These are phyloP conservation scores for Stylonectria norvegica DNA, from an alignment of 2,329 filamentous ascomycete species.

Conservation along the genomic window DNA sequence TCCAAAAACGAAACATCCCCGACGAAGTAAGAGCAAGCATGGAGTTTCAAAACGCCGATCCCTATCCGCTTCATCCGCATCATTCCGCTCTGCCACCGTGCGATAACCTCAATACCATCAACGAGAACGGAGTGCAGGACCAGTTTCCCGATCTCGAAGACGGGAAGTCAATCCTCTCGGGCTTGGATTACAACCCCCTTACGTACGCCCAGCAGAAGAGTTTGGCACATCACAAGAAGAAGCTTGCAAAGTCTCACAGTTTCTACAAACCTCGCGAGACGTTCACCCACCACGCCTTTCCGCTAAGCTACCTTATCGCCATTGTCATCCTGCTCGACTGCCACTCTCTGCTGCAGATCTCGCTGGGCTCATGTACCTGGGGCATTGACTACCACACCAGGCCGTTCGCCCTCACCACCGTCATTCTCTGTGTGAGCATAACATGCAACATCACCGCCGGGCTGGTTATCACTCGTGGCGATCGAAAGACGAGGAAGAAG, in stretches of 20 bases:
- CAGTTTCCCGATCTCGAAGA: constrained; percentile 38
- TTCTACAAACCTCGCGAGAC: constrained; percentile 91
- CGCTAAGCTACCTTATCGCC: constrained; percentile 67
- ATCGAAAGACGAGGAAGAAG: constrained; percentile 77
- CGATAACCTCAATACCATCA: constrained; percentile 8
- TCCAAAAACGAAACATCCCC: constrained; percentile 21
- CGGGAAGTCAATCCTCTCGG: constrained; percentile 34
- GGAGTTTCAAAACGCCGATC: constrained; percentile 2
- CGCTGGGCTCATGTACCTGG: constrained; percentile 76
- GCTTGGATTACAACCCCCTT: constrained; percentile 59
- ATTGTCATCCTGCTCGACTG: constrained; percentile 77
- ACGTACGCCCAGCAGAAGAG: constrained; percentile 62
- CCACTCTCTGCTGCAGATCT: constrained; percentile 76
- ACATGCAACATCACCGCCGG: constrained; percentile 74
- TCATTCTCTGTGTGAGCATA: constrained; percentile 77
- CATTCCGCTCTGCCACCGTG: background rate
- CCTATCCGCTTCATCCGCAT: background rate
- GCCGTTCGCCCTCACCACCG: constrained; percentile 70
- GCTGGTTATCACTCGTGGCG: constrained; percentile 71
- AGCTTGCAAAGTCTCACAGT: constrained; percentile 77
- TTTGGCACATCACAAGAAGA: constrained; percentile 73
- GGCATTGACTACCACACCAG: constrained; percentile 68
- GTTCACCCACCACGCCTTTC: constrained; percentile 75
- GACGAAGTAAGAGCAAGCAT: constrained; percentile 12
- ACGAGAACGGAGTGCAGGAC: constrained; percentile 41